phyloP scores from a whole-genome alignment of 2,329 filamentous ascomycete genomes.

The Coleophoma cylindrospora region DNA sequence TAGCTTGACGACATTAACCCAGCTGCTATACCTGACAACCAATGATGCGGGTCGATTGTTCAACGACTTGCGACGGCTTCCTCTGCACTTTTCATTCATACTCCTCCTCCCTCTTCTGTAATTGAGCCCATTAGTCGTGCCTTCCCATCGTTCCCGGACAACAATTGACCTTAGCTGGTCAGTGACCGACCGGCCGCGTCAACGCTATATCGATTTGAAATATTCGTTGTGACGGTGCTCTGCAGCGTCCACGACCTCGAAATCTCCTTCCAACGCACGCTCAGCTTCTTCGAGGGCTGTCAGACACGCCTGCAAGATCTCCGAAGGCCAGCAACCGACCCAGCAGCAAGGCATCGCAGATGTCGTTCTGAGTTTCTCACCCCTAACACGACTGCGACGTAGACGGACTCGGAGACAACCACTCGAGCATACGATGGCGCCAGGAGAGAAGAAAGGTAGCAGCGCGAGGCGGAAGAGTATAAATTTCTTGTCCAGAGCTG shows the following conservation, averaged over 20 bases:
- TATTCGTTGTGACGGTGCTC: neutral
- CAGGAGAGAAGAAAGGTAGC: slow-evolving; percentile 9
- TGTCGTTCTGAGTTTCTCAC: neutral
- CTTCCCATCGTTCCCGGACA: too few species aligned
- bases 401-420: slow-evolving; percentile 3
- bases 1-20: neutral
- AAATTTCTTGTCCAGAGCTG: slow-evolving; percentile 20
- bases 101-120: neutral
- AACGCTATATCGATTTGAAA: neutral
- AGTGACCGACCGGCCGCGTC: neutral
- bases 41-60: neutral
- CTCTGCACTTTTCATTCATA: neutral
- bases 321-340: neutral
- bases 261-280: too few species aligned
- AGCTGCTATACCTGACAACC: neutral
- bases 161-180: neutral
- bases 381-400: neutral
- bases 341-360: neutral
- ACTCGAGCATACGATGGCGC: slow-evolving; percentile 19
- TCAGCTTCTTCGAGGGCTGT: too few species aligned
- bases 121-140: neutral
- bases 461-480: slow-evolving; percentile 22
- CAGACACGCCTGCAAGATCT: neutral
- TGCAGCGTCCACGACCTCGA: too few species aligned
- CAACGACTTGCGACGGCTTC: neutral